phyloP scores from a whole-genome alignment of 1,284 basidiomycete species.

The Neolentinus lepideus region DNA sequence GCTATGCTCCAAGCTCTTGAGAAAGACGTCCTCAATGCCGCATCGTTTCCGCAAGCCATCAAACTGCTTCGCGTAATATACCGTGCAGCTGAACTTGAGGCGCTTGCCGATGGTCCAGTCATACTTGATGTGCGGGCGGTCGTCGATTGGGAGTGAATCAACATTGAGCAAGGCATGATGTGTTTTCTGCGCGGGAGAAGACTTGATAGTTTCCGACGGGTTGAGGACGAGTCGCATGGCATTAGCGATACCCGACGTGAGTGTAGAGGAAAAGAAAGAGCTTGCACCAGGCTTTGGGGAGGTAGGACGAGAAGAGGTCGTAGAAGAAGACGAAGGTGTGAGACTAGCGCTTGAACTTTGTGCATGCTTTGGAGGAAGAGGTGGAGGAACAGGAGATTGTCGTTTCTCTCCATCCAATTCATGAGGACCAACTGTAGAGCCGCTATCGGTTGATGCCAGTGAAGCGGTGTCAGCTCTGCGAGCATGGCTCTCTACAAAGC shows the following conservation, averaged over 20 bases:
- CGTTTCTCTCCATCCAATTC: not conserved
- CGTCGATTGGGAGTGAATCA: constrained; percentile 41
- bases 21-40: constrained; percentile 55
- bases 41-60: constrained; percentile 57
- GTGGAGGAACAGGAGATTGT: not conserved
- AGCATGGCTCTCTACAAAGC: constrained; percentile 30
- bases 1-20: constrained; percentile 55
- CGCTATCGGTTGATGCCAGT: constrained; percentile 21
- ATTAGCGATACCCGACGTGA: constrained; percentile 44
- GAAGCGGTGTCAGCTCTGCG: constrained; percentile 31
- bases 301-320: not conserved
- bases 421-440: constrained; percentile 22
- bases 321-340: not conserved
- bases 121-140: constrained; percentile 73
- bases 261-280: constrained; percentile 33
- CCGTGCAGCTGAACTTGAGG: constrained; percentile 69
- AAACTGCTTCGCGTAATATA: constrained; percentile 76
- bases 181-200: constrained; percentile 22
- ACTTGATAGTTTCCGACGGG: constrained; percentile 23
- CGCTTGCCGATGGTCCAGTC: constrained; percentile 69
- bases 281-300: constrained; percentile 9
- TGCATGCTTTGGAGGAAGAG: not conserved
- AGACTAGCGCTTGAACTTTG: not conserved
- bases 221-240: constrained; percentile 53
- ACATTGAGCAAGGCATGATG: constrained; percentile 40